Percentiles rank a stretch among this genome's conserved stretches.
Evolutionary conservation across 495 filamentous ascomycete species (phyloP).

Genomic region (Viridothelium virens): DNA sequence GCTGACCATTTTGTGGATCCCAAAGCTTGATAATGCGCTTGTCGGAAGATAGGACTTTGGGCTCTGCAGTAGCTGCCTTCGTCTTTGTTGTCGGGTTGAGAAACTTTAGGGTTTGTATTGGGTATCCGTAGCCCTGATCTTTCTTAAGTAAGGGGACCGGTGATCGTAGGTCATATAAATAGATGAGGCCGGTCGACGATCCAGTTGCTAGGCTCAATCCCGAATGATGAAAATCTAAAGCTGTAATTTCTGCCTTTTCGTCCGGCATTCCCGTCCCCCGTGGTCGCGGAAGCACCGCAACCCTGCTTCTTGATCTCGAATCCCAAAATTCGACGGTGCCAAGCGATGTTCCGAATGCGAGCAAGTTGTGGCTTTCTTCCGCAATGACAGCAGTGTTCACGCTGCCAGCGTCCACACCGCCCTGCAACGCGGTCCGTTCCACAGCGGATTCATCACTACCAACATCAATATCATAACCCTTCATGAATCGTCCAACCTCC

Average conservation of each 20-base stretch:
- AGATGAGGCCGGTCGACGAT: slow-evolving; percentile 76
- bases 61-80: slow-evolving; percentile 53
- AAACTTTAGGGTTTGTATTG: slow-evolving; percentile 83
- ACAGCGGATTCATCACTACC: slow-evolving; percentile 66
- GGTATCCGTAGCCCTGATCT: slow-evolving; percentile 93
- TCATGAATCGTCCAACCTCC: slow-evolving; percentile 84
- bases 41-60: slow-evolving; percentile 85
- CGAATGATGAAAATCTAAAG: slow-evolving; percentile 75
- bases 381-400: slow-evolving; percentile 90
- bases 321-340: slow-evolving; percentile 99
- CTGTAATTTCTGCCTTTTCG: slow-evolving; percentile 67
- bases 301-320: slow-evolving; percentile 66
- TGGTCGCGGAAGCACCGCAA: slow-evolving; percentile 56
- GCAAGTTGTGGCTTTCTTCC: slow-evolving; percentile 79
- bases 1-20: slow-evolving; percentile 68
- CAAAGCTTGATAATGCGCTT: slow-evolving; percentile 97
- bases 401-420: slow-evolving; percentile 67
- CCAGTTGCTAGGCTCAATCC: slow-evolving; percentile 86
- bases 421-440: slow-evolving; percentile 65
- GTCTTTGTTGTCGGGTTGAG: slow-evolving; percentile 63
- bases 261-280: slow-evolving; percentile 34
- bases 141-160: slow-evolving; percentile 77
- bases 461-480: slow-evolving; percentile 70
- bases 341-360: slow-evolving; percentile 89
- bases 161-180: slow-evolving; percentile 87